Base-by-base conservation (phyloP, 192 early-diverging fungal species). In the Rhizophagus prolifer region DNA sequence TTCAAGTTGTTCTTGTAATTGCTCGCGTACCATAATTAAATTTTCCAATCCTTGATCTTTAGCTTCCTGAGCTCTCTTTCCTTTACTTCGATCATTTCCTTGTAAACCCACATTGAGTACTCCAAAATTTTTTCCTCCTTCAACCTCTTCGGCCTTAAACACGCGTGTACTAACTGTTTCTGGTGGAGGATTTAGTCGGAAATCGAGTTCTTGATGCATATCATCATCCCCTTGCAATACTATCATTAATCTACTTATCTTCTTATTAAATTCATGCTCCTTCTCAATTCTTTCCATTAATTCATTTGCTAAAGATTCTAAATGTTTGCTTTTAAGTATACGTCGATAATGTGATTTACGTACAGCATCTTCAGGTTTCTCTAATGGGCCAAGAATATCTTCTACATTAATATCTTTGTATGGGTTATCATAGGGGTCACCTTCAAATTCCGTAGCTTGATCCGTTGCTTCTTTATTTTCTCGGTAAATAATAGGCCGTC, bases 221-320 rank as follows among this genome's bases (percentile, higher is more conserved):
- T 88, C 88, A 82, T 92, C 91, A 70, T 92, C 91, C 3, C 85
- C 80, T 31, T 90, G 86, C 13, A 91, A 67, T 47, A 88, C 84
- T 67, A 82, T 67, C 34, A 85, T 81, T 36, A 91, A 75, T 47
- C 88, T 84, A 63, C 82, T 85, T 70, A 92, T 66, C 38, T 85
- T 83, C 78, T 88, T 88, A 66, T 87, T 87, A 65, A 89, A 86
- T 19, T 80, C 81, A 76, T 88, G 85, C 79, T 92, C 91, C 10
- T 82, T 76, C 72, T 92, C 91, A 74, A 92, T 88, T 74, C 90
- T 87, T 50, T 85, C 82, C 87, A 90, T 88, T 6, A 87, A 83
- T 58, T 85, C 81, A 7, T 82, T 78, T 21, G 89, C 85, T 59
- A 90, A 81, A 23, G 85, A 78, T 60, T 89, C 85, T 2, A 92